Conservation (phyloP, 129 eudicot genomes). For the Pittosporum tobira region DNA sequence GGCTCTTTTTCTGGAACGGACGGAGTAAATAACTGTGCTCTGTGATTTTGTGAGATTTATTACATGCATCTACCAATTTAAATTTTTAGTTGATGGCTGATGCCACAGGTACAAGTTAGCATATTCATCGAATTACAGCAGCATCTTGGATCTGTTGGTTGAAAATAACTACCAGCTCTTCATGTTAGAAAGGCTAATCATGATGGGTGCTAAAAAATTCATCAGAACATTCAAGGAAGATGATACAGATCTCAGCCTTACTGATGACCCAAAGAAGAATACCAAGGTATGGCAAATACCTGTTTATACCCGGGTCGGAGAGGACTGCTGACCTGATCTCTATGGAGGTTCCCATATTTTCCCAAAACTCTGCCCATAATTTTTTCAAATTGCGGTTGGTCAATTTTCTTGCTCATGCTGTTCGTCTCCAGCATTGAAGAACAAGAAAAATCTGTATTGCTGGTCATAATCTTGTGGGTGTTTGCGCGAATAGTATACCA, state of each 20-base stretch:
- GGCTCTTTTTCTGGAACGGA: too few relatives aligned
- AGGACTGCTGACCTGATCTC: slow-evolving; percentile 37
- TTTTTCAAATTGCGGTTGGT: not conserved
- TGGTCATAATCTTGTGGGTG: not conserved
- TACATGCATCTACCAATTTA: not conserved
- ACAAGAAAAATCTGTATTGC: not conserved
- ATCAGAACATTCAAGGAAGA: slow-evolving; percentile 67
- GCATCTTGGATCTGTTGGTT: slow-evolving; percentile 55
- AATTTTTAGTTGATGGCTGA: not conserved
- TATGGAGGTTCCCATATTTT: not conserved
- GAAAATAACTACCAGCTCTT: slow-evolving; percentile 89
- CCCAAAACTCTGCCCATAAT: not conserved
- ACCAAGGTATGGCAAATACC: slow-evolving; percentile 74
- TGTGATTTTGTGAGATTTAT: not conserved
- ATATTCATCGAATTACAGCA: slow-evolving; percentile 77
- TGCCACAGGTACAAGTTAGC: slow-evolving; percentile 80
- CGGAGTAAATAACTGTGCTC: not conserved
- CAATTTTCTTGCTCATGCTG: not conserved
- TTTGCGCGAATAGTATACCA: slow-evolving; percentile 1
- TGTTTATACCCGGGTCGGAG: slow-evolving; percentile 49
- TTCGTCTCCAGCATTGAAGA: not conserved
- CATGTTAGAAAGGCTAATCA: slow-evolving; percentile 81
- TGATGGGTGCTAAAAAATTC: slow-evolving; percentile 72
- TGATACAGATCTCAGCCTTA: slow-evolving; percentile 73
- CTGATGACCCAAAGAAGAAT: slow-evolving; percentile 91